Evolutionary conservation across 805 yeast species (phyloP).

Genomic region (Gaillardinia entomophila): DNA sequence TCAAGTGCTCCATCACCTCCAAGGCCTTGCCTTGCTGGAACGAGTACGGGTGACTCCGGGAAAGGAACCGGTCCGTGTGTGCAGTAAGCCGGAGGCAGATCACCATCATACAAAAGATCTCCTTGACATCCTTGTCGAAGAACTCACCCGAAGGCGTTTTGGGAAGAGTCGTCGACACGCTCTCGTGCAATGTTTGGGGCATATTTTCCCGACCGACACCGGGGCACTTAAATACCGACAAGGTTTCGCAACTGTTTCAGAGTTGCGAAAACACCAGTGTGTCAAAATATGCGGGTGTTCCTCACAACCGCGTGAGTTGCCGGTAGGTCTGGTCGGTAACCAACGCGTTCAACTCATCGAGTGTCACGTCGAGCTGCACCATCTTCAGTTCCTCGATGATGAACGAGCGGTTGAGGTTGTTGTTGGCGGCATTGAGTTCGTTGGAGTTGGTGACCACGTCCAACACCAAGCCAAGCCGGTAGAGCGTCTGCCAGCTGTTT

Average conservation of each 20-base stretch:
- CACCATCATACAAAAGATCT: conserved; percentile 49
- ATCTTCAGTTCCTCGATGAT: conserved; percentile 41
- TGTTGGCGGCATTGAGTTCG: conserved; percentile 28
- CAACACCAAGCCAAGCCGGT: conserved; percentile 47
- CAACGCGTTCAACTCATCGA: conserved; percentile 43
- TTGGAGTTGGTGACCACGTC: conserved; percentile 39
- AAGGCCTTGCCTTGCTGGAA: conserved; percentile 53
- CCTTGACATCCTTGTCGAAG: conserved; percentile 52
- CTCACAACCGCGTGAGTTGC: conserved; percentile 9
- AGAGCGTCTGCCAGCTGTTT: conserved; percentile 70
- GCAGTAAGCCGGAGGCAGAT: conserved; percentile 27
- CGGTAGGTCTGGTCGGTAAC: conserved; percentile 8
- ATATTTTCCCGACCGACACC: too few species aligned
- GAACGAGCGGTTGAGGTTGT: conserved; percentile 21
- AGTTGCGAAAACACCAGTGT: too few species aligned
- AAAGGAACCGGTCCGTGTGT: conserved; percentile 12
- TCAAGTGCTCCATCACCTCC: conserved; percentile 42
- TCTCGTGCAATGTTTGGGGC: too few species aligned
- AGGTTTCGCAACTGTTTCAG: neutral
- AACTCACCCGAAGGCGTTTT: conserved; percentile 50
- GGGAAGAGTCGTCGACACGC: conserved; percentile 38
- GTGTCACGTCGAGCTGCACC: conserved; percentile 46
- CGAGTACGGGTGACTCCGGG: conserved; percentile 41
- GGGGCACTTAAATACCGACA: too few species aligned
- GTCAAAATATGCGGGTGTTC: too few species aligned